A percentile compares a stretch with the other conserved stretches of the same genome.
Conservation (phyloP, 1,139 yeast species). For the Debaryomyces fabryi region DNA sequence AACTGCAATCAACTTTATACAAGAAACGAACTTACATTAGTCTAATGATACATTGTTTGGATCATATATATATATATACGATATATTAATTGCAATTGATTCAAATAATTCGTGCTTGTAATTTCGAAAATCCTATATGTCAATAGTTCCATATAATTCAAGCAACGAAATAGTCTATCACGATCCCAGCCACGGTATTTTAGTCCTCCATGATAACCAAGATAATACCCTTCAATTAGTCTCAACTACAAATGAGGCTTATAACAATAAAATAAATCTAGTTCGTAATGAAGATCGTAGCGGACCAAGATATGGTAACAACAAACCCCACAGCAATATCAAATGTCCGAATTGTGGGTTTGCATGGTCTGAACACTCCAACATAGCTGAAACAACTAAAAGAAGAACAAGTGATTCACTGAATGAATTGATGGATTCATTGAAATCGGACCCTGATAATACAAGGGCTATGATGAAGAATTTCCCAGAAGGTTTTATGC, state of each 20-base stretch:
- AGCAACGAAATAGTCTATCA: conserved; percentile 39
- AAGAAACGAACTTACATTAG: neutral
- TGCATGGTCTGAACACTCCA: conserved; percentile 19
- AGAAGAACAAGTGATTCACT: conserved; percentile 1
- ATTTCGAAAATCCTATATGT: conserved; percentile 25
- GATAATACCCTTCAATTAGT: conserved; percentile 44
- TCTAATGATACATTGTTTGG: neutral
- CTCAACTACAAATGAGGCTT: conserved; percentile 16
- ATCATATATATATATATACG: neutral
- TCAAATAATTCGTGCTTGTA: neutral
- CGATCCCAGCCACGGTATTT: conserved; percentile 42
- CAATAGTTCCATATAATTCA: conserved; percentile 43
- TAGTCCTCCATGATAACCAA: conserved; percentile 47
- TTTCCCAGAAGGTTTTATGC: conserved; percentile 31
- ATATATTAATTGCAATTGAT: neutral
- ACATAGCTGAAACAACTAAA: neutral
- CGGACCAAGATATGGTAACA: conserved; percentile 9
- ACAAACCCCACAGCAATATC: conserved; percentile 10
- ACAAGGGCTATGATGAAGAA: conserved; percentile 3
- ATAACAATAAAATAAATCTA: conserved; percentile 4
- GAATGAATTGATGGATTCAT: conserved; percentile 3
- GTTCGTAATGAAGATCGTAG: neutral
- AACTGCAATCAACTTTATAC: neutral
- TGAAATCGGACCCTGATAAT: neutral
- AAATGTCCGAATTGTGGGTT: conserved; percentile 52